Evolutionary conservation across 2,329 filamentous ascomycete genomes (phyloP), one percentile per base, ranked within the genome.

Genomic region (Fusarium sp.): DNA sequence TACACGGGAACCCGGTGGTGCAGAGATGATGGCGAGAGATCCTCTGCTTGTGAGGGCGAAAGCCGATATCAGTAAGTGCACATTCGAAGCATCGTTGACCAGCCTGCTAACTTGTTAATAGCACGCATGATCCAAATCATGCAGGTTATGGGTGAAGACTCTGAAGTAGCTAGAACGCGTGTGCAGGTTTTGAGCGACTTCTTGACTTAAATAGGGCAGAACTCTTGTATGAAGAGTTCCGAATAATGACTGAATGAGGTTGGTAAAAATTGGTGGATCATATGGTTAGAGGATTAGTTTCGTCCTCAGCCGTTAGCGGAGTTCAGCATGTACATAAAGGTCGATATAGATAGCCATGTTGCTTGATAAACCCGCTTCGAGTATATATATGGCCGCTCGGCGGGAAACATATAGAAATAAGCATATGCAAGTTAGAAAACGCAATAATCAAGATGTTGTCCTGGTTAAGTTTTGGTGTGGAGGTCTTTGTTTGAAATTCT

Each of bases 71-170:
- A 79, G 88, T 90, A 74, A 81, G 87, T 71, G 33, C 22, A 44
- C 9, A 41, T 50, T 35, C n/a, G 6, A 4, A 9, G 14, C 7
- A 24, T 37, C 41, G 32, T 19, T 10, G 47, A 37, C 17, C 44
- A 46, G 47, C 26, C 19, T 17, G 26, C 61, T 71, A 60, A 63
- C 58, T 48, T 30, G 44, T 49, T 22, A 39, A 64, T 59, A 89
- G 86, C 81, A 41, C 82, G 83, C 62, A 90, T 90, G 87, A 85
- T 90, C 28, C 82, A 89, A 54, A 90, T 90, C 49, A 85, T 90
- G 86, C 81, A 85, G 56, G 72, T 81, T 17, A 89, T 89, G 82
- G 83, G 83, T 24, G 83, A 87, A 47, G 86, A 86, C 2, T 87
- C 85, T 14, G 84, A 88, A 24, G 86, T 89, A 17, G 87, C 88